phyloP scores from a whole-genome alignment of 108 stramenopile species.

The Cyclotella distinguenda region DNA sequence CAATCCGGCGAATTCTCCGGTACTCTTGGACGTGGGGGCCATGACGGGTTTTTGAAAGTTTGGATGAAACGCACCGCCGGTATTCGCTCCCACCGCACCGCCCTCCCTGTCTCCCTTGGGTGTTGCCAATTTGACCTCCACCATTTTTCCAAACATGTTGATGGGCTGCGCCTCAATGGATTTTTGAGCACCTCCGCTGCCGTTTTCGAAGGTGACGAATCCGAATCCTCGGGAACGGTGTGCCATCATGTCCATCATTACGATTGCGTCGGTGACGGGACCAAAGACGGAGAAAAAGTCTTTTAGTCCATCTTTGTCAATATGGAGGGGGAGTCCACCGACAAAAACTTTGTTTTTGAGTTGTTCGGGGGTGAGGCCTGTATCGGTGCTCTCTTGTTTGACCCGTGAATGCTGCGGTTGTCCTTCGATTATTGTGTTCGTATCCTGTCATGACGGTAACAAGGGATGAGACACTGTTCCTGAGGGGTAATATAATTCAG shows the following conservation, averaged over 20 bases:
- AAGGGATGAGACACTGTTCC: not conserved
- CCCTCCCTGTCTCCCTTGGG: constrained; percentile 74
- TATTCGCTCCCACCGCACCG: constrained; percentile 31
- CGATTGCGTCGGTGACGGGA: constrained; percentile 77
- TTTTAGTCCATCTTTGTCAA: constrained; percentile 80
- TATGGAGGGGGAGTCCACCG: constrained; percentile 70
- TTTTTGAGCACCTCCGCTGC: constrained; percentile 73
- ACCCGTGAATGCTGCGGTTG: not conserved
- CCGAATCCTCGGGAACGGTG: constrained; percentile 86
- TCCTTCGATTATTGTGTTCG: constrained; percentile 11
- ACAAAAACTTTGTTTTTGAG: constrained; percentile 64
- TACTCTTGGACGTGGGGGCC: constrained; percentile 37
- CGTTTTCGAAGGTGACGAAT: constrained; percentile 89
- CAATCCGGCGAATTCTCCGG: constrained; percentile 80
- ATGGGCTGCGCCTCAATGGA: constrained; percentile 78
- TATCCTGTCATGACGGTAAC: not conserved
- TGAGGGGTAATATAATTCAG: not conserved
- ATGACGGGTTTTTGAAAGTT: constrained; percentile 66
- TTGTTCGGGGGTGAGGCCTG: constrained; percentile 65
- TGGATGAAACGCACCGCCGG: constrained; percentile 14
- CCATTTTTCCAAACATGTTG: constrained; percentile 69
- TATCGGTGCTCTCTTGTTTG: constrained; percentile 22
- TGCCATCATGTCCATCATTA: constrained; percentile 80
- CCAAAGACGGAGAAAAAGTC: constrained; percentile 86
- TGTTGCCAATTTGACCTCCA: constrained; percentile 86